Evolutionary conservation across 1,139 yeast genomes (phyloP).

Genomic region (Nakaseomyces delphensis): DNA sequence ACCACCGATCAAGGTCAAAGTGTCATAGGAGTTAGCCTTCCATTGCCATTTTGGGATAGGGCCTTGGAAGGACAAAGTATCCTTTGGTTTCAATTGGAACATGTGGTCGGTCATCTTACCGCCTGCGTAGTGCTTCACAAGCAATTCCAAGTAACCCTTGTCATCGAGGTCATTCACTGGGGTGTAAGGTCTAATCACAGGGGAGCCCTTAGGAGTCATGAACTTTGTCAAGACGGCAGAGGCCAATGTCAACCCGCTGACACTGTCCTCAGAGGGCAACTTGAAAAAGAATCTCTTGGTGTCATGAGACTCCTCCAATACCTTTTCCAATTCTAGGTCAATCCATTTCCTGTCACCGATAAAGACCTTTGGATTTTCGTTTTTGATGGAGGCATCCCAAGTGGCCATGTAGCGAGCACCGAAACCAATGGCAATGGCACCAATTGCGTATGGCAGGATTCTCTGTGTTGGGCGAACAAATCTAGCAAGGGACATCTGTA

Average conservation of each 20-base stretch:
- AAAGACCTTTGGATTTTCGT: constrained; percentile 50
- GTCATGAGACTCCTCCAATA: constrained; percentile 51
- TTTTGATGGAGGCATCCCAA: constrained; percentile 20
- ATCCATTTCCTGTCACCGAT: constrained; percentile 71
- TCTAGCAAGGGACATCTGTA: constrained; percentile 14
- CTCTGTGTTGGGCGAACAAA: constrained; percentile 18
- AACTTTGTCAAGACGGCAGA: constrained; percentile 74
- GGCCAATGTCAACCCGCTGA: constrained; percentile 73
- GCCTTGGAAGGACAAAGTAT: constrained; percentile 85
- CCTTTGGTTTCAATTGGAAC: constrained; percentile 62
- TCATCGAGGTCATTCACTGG: constrained; percentile 68
- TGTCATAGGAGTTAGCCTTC: constrained; percentile 75
- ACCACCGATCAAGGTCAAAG: constrained; percentile 83
- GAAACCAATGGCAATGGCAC: constrained; percentile 44
- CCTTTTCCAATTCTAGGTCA: constrained; percentile 54
- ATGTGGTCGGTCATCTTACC: constrained; percentile 83
- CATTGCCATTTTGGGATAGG: constrained; percentile 91
- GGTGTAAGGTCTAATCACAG: constrained; percentile 94
- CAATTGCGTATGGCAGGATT: constrained; percentile 36
- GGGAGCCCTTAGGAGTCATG: constrained; percentile 74
- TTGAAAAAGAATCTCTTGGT: constrained; percentile 61
- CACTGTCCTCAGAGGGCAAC: constrained; percentile 58
- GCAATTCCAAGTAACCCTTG: constrained; percentile 69
- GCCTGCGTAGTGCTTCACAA: constrained; percentile 71
- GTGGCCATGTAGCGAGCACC: constrained; percentile 19